These are phyloP conservation scores for Emergomyces orientalis DNA, from an alignment of 2,329 filamentous ascomycete species.

Conservation along the genomic window DNA sequence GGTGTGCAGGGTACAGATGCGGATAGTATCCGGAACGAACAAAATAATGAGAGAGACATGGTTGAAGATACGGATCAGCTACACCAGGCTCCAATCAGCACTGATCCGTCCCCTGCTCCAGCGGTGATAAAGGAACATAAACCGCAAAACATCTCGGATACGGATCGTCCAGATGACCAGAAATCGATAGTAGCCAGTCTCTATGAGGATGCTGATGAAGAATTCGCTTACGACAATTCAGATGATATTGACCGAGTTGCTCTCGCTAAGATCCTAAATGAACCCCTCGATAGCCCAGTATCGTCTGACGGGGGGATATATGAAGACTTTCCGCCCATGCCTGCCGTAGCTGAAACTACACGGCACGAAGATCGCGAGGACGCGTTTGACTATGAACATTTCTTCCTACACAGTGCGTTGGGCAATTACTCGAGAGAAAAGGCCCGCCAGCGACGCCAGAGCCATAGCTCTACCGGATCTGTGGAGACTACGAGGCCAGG, in stretches of 20 bases:
- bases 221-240: constrained; percentile 31
- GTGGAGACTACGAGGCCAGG: constrained; percentile 41
- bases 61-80: neutral
- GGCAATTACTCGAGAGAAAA: constrained; percentile 45
- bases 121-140: neutral
- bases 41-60: constrained; percentile 8
- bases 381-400: constrained; percentile 93
- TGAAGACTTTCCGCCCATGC: constrained; percentile 26
- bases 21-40: neutral
- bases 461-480: constrained; percentile 38
- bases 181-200: constrained; percentile 29
- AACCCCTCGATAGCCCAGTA: constrained; percentile 35
- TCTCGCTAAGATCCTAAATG: constrained; percentile 45
- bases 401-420: constrained; percentile 88
- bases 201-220: constrained; percentile 36
- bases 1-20: constrained; percentile 22
- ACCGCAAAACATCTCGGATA: neutral
- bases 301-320: constrained; percentile 20
- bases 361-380: constrained; percentile 91
- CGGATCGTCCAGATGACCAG: constrained; percentile 17
- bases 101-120: neutral
- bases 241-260: constrained; percentile 55
- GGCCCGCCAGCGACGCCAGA: constrained; percentile 24
- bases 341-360: constrained; percentile 45
- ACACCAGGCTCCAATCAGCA: neutral